phyloP scores from a whole-genome alignment of 2,329 filamentous ascomycete species.

The Fusarium sp. region DNA sequence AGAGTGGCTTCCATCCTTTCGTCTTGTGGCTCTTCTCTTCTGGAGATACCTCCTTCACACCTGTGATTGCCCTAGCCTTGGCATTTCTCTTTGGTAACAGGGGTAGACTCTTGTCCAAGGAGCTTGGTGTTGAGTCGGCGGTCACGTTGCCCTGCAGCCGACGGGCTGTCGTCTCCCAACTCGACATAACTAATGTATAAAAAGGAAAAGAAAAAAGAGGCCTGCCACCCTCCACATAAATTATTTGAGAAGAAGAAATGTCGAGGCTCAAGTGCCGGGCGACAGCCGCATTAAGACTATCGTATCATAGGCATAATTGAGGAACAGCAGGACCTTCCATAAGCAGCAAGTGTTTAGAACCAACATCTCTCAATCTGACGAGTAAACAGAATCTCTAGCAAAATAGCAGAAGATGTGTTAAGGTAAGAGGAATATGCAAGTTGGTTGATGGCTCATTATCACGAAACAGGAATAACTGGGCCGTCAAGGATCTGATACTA shows the following conservation, averaged over 20 bases:
- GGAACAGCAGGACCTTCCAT: background rate
- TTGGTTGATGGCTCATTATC: constrained; percentile 22
- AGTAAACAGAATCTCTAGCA: constrained; percentile 12
- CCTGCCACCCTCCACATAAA: constrained; percentile 6
- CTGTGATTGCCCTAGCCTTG: background rate
- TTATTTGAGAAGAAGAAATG: background rate
- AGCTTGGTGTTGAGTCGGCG: background rate
- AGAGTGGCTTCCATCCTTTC: constrained; percentile 37
- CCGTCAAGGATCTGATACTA: constrained; percentile 10
- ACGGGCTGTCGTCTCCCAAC: constrained; percentile 24
- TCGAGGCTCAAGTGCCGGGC: background rate
- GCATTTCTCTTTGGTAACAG: background rate
- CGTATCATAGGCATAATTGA: background rate
- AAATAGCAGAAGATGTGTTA: constrained; percentile 27
- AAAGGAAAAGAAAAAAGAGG: background rate
- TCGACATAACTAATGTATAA: constrained; percentile 17
- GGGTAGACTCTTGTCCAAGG: constrained; percentile 10
- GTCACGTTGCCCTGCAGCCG: constrained; percentile 1
- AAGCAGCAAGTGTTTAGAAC: background rate
- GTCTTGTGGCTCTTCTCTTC: background rate
- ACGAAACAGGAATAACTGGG: constrained; percentile 34
- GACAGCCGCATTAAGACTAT: constrained; percentile 1
- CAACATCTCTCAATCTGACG: background rate
- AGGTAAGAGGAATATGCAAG: constrained; percentile 21
- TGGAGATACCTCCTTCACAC: background rate